Base-by-base conservation (phyloP, 2,329 filamentous ascomycete genomes). In the Neurospora crassa region DNA sequence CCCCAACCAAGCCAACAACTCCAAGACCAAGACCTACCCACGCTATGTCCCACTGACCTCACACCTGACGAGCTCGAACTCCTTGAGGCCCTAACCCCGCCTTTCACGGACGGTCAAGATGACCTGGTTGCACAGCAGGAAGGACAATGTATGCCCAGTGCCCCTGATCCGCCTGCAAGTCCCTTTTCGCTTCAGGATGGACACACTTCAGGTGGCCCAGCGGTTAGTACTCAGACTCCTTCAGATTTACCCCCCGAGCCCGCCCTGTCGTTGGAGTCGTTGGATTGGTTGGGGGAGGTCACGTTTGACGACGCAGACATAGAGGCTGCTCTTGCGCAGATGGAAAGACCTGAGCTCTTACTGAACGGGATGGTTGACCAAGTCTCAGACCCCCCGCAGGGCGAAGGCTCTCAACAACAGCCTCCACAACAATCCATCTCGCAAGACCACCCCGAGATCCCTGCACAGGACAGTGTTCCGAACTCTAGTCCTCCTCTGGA, bases 161-260 rank as follows among this genome's bases (percentile, higher is more conserved):
- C 72, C 72, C 74, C 75, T 75, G 75, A 74, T 74, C 74, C 73
- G 71, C 73, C 67, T 42, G 69, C 11, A 71, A 71, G 71, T 71
- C 41, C 67, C 74, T 76, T 73, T 74, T 74, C 69, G 72, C 72
- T 59, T 67, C 72, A 67, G 47, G 72, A 68, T 69, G 74, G 75
- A 75, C 75, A 74, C 74, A 76, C 74, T 76, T 75, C 75, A 74
- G 75, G 72, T 68, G 73, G 71, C 69, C 67, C 68, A 59, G 74
- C 74, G 74, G 75, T 76, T 74, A 76, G 75, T 76, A 73, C 72
- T 70, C 73, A 73, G 67, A 20, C 53, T 63, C 71, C 67, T 69
- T 70, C 40, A 72, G 47, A 59, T 40, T 24, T 41, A 42, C 67
- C 45, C 43, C 40, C 41, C 20, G 42, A 37, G 67, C 16, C 45